Evolutionary conservation across 495 filamentous ascomycete species (phyloP), one percentile per base, ranked within the genome.

Genomic region (Penicillium samsonianum): DNA sequence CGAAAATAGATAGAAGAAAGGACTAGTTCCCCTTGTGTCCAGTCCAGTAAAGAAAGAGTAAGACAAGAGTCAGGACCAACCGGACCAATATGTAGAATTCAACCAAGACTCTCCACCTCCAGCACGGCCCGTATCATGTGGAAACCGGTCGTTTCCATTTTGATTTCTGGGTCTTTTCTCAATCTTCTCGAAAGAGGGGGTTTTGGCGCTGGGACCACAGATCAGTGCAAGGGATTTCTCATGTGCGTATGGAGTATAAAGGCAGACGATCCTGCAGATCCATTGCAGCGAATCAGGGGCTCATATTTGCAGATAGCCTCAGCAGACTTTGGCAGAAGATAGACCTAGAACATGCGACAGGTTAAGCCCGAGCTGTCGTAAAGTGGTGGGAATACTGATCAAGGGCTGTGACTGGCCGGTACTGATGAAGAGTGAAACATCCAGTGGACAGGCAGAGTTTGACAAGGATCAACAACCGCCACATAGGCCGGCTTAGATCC

Each of bases 281-380:
- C 28, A 35, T 46, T 33, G 11, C 20, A 33, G 14, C 53, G 28
- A 55, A 55, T 55, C 42, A 47, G 30, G 17, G 17, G 3, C 1
- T n/a, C 42, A 37, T 25, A 46, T 37, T 51, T n/a, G 23, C 42
- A 38, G 43, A 47, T 37, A 35, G 5, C 33, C 41, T 33, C 19
- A 19, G 14, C 14, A 45, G 26, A 19, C 11, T 30, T 19, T 38
- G 16, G 1, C 58, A 52, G 46, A 33, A 52, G 22, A 51, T 25
- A 38, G 41, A 58, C 55, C 55, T 58, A 43, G 50, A 50, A 63
- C 53, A 65, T 44, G 42, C 61, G 57, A 66, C 57, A 66, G 58
- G 60, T 57, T 54, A 16, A 58, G 41, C 31, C 17, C 33, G 19
- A 41, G 23, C 49, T 46, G 43, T 41, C 17, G 37, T 16, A 33